A percentile compares a stretch with the other conserved stretches of the same genome.
Conservation (phyloP, 1,284 basidiomycete genomes). For the Trichosporon ovoides region DNA sequence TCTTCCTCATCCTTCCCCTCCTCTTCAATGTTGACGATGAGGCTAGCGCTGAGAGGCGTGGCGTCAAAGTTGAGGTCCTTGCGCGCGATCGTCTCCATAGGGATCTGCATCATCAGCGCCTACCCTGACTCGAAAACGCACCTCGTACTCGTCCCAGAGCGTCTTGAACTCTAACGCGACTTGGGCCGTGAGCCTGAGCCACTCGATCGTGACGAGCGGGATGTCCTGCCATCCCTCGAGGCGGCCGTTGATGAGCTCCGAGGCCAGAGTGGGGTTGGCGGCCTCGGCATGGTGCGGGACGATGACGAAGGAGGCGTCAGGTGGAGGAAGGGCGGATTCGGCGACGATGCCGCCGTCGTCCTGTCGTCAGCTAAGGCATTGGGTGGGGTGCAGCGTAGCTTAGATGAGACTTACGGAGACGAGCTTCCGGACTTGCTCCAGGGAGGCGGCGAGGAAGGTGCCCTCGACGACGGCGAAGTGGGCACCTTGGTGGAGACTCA, state of each 20-base stretch:
- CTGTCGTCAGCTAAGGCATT: not conserved
- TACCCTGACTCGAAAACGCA: not conserved
- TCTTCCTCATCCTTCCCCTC: not conserved
- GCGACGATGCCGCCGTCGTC: not conserved
- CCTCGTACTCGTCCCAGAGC: not conserved
- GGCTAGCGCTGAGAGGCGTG: not conserved
- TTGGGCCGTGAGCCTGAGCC: not conserved
- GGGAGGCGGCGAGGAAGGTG: not conserved
- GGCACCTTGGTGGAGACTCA: not conserved
- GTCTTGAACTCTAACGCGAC: not conserved
- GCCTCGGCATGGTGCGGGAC: not conserved
- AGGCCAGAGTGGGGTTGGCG: not conserved
- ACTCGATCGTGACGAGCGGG: not conserved
- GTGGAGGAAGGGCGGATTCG: not conserved
- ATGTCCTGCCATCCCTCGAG: not conserved
- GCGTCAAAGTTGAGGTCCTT: not conserved
- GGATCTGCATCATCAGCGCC: not conserved
- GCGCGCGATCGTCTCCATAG: not conserved
- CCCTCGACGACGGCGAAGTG: not conserved
- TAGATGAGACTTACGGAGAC: not conserved
- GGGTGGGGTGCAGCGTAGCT: not conserved
- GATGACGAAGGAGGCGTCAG: not conserved
- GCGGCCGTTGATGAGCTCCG: not conserved
- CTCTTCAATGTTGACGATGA: constrained; percentile 1
- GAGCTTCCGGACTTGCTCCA: not conserved